Evolutionary conservation across 495 filamentous ascomycete species (phyloP), one percentile per base, ranked within the genome.

Genomic region (Symbiotaphrina buchneri): DNA sequence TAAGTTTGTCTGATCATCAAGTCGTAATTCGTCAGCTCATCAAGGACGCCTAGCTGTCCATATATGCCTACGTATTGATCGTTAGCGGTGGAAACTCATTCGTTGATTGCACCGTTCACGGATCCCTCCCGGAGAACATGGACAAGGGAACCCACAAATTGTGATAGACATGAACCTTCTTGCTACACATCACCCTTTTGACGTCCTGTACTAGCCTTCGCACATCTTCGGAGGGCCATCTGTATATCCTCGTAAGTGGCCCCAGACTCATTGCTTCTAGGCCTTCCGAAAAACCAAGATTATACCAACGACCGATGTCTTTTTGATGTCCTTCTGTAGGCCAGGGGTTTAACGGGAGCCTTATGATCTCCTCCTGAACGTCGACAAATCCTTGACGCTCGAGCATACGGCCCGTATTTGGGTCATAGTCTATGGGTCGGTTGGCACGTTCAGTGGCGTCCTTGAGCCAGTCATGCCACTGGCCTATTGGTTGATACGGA

Each of bases 241-340:
- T 51, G 30, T 62, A 58, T 8, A 71, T 61, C 35, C 80, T 61
- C 21, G 59, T 74, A 42, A 94, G 61, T 3, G 84, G 73, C 1
- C 65, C 82, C 40, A 91, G 43, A 35, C 68, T 74, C 25, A 90
- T 50, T 5, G 70, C 68, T 35, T 84, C 67, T 26, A 91, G 55
- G 10, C 75, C 78, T 35, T 55, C 51, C 2, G 58, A 68, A 28
- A 90, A 48, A 8, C 67, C 75, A 13, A 90, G 54, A 41, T 82
- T 79, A 47, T 87, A 93, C 84, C 84, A 92, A 16, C 68, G 60
- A 18, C 77, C 80, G 15, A 81, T 61, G 29, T 75, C 69, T 35
- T 65, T 75, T 37, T 67, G 56, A 35, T 74, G 63, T 10, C 62
- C 54, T 38, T 85, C 71, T 10, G 54, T 43, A 20, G 75, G 69